phyloP scores from a whole-genome alignment of 257 asterid species.

The Linaria vulgaris region DNA sequence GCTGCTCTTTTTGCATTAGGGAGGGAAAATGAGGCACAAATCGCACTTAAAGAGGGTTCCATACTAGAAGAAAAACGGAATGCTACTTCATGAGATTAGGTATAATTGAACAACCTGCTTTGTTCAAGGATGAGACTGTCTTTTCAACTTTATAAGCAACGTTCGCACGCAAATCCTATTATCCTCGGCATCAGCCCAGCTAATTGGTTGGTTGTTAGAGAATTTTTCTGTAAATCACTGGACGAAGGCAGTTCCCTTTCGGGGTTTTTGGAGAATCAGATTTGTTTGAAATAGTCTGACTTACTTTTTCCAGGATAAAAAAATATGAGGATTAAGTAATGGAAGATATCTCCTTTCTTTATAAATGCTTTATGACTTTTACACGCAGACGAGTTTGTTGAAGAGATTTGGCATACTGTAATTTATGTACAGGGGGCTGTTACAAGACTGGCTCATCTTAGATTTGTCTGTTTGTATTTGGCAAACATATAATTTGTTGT shows the following conservation, averaged over 20 bases:
- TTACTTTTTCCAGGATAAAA: conserved; percentile 33
- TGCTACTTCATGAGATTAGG: conserved; percentile 35
- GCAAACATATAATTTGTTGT: conserved; percentile 13
- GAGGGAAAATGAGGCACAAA: conserved; percentile 71
- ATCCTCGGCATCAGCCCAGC: conserved; percentile 27
- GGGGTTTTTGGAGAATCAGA: not conserved
- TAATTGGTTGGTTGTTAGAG: conserved; percentile 30
- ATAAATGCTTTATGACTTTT: conserved; percentile 22
- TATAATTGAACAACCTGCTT: conserved; percentile 25
- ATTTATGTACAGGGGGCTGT: conserved; percentile 72
- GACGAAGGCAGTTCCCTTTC: conserved; percentile 5
- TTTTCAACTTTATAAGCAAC: conserved; percentile 25
- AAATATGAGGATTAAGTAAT: conserved; percentile 23
- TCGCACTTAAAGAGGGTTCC: conserved; percentile 69
- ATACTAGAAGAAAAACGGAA: conserved; percentile 59
- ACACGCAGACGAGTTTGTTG: conserved; percentile 33
- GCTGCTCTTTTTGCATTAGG: conserved; percentile 62
- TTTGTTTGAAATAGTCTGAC: conserved; percentile 24
- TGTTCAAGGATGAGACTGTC: conserved; percentile 24
- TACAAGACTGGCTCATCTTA: conserved; percentile 38
- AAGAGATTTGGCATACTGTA: conserved; percentile 41
- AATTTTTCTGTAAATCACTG: conserved; percentile 37
- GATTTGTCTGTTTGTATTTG: conserved; percentile 24
- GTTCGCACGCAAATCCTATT: conserved; percentile 3
- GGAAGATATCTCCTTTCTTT: conserved; percentile 36